phyloP scores from a whole-genome alignment of 2,329 filamentous ascomycete species.

The Didymella lethalis region DNA sequence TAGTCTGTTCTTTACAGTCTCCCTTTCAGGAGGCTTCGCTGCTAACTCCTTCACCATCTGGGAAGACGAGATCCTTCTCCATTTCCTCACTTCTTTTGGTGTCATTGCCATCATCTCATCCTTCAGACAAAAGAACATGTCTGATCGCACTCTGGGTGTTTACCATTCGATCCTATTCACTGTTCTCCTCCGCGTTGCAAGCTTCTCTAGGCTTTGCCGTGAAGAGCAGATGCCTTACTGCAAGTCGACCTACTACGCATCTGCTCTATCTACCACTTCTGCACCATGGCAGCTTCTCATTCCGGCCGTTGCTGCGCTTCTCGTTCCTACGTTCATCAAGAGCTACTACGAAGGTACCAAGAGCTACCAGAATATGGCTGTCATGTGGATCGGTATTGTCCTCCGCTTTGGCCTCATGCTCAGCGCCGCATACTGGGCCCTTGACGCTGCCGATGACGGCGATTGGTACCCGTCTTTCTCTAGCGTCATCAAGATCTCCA shows the following conservation, averaged over 20 bases:
- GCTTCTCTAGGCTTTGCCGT: constrained; percentile 89
- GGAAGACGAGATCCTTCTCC: constrained; percentile 94
- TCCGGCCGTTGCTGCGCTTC: constrained; percentile 75
- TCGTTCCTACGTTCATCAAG: constrained; percentile 77
- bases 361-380: constrained; percentile 87
- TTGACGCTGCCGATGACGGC: constrained; percentile 87
- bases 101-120: constrained; percentile 77
- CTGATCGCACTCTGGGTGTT: constrained; percentile 76
- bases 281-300: constrained; percentile 87
- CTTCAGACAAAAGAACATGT: constrained; percentile 71
- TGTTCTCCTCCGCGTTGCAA: constrained; percentile 78
- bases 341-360: constrained; percentile 82
- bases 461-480: constrained; percentile 72
- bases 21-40: constrained; percentile 91
- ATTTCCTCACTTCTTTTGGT: constrained; percentile 90
- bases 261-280: constrained; percentile 88
- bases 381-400: constrained; percentile 81
- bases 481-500: constrained; percentile 71
- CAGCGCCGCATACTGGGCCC: constrained; percentile 82
- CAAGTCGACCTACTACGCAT: constrained; percentile 93
- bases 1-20: constrained; percentile 79
- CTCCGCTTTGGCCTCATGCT: constrained; percentile 80
- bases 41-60: constrained; percentile 99
- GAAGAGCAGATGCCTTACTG: constrained; percentile 99
- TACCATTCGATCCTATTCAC: constrained; percentile 89